Evolutionary conservation across 305 asterid genomes (phyloP).

Genomic region (Solanum hybrid): DNA sequence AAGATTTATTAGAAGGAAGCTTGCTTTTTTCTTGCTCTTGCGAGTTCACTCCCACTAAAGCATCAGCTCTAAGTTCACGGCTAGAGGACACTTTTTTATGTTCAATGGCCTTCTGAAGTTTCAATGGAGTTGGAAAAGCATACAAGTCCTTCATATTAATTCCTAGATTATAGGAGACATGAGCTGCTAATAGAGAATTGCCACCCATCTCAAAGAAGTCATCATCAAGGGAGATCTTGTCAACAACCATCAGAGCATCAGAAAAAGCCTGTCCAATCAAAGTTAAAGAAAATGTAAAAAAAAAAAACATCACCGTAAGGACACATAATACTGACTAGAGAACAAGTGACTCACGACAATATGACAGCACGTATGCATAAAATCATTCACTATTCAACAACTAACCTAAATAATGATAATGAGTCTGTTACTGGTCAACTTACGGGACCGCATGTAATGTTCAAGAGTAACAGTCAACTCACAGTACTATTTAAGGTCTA

Average conservation of each 20-base stretch:
- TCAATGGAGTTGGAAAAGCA: constrained; percentile 55
- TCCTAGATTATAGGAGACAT: constrained; percentile 68
- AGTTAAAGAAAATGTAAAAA: constrained; percentile 1
- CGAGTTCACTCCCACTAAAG: constrained; percentile 17
- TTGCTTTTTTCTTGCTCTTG: constrained; percentile 15
- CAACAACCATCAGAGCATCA: constrained; percentile 60
- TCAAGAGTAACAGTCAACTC: neutral
- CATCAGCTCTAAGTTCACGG: constrained; percentile 22
- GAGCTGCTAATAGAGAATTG: constrained; percentile 77
- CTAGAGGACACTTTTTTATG: constrained; percentile 22
- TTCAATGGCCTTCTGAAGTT: constrained; percentile 58
- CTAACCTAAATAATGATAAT: neutral
- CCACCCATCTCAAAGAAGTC: constrained; percentile 88
- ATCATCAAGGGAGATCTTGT: constrained; percentile 49
- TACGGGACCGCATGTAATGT: neutral
- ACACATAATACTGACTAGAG: neutral
- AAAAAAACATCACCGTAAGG: neutral
- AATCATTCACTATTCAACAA: neutral
- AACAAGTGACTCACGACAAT: neutral
- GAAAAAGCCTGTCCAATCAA: constrained; percentile 52
- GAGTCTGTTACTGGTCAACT: neutral
- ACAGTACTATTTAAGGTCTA: neutral
- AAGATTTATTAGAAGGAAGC: constrained; percentile 18
- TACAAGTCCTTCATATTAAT: constrained; percentile 77
- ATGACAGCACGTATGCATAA: neutral